Evolutionary conservation across 2,329 filamentous ascomycete genomes (phyloP).

Genomic region (Penicillium sp.): DNA sequence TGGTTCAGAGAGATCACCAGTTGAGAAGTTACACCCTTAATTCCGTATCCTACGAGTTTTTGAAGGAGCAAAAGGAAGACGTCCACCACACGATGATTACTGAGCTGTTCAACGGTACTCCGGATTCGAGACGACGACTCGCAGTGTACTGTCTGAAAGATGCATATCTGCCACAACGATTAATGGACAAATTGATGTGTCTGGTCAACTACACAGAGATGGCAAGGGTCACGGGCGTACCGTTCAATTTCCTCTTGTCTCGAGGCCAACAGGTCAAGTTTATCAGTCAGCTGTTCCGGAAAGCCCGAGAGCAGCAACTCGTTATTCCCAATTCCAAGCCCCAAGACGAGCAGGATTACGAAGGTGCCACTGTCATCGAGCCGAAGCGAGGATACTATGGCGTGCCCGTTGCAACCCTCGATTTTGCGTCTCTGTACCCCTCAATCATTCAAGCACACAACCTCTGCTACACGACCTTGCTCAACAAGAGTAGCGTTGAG

Average conservation of each 20-base stretch:
- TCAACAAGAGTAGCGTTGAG: conserved; percentile 69
- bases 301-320: conserved; percentile 82
- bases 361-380: conserved; percentile 96
- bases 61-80: conserved; percentile 96
- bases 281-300: conserved; percentile 91
- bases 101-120: conserved; percentile 90
- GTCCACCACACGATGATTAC: conserved; percentile 99
- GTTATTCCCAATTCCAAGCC: conserved; percentile 80
- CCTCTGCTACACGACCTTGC: conserved; percentile 87
- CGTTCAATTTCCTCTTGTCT: conserved; percentile 86
- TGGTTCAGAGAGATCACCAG: conserved; percentile 90
- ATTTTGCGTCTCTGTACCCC: conserved; percentile 97
- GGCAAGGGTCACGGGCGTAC: conserved; percentile 97
- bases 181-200: conserved; percentile 97
- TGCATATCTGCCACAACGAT: conserved; percentile 81
- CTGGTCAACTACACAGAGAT: conserved; percentile 99
- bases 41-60: conserved; percentile 86
- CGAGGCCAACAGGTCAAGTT: conserved; percentile 96
- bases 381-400: conserved; percentile 88
- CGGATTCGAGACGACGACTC: conserved; percentile 79
- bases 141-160: conserved; percentile 97
- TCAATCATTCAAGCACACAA: conserved; percentile 99
- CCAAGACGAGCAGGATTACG: conserved; percentile 79
- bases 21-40: conserved; percentile 94
- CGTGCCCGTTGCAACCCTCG: conserved; percentile 87